Evolutionary conservation across 495 filamentous ascomycete species (phyloP), one percentile per base, ranked within the genome.

Genomic region (Aspergillus olivimuriae): DNA sequence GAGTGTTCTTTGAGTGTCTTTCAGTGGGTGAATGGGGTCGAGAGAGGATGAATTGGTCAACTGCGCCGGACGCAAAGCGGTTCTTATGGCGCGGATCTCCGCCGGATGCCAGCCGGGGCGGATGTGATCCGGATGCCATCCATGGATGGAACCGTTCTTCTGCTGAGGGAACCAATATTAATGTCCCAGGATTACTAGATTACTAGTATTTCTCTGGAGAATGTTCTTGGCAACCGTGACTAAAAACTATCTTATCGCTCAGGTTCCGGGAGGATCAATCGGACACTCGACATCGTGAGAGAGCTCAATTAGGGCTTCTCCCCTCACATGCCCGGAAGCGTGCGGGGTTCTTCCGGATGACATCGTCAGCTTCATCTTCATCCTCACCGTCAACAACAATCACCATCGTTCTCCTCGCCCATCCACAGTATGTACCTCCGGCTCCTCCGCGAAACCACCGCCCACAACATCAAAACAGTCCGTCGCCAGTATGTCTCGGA

Each of bases 401-500:
- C 41, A 28, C 19, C 31, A 22, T 35, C 32, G 0, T 22, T 11
- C 4, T 9, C 23, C 10, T 18, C 35, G 30, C 19, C 4, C 37
- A 18, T 33, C 17, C 1, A 23, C 16, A 43, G 15, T 34, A 69
- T 68, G 63, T 56, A 61, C 1, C 48, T 48, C 16, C 47, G 52
- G 37, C 55, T 58, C 4, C 40, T 69, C 16, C 58, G 59, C 8
- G 57, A 63, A 35, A 63, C 69, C 32, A 57, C 57, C 31, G 37
- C 41, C 1, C 46, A 67, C 22, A 69, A 69, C 41, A 19, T 66
- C 10, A 49, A 50, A n/a, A 66, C 57, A 14, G 64, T 87, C 50
- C 68, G 61, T 24, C 51, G 41, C 9, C 63, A 76, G 32, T 86
- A 87, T 52, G 66, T 89, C 14, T 71, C 82, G 19, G 91, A 97